Conservation (phyloP, 192 early-diverging fungal species). For the Spizellomyces punctatus region DNA sequence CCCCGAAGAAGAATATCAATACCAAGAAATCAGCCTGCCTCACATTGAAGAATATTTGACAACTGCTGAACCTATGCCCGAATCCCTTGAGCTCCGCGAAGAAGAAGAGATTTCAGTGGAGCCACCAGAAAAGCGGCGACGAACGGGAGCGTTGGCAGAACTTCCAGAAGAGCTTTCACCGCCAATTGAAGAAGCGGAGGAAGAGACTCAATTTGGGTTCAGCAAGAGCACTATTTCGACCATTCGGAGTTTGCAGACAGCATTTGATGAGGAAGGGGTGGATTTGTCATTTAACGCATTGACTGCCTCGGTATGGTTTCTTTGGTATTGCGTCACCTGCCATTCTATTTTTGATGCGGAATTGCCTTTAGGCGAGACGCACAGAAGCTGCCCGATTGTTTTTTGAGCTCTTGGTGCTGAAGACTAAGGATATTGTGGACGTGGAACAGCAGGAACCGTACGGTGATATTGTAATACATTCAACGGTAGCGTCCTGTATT, state of each 20-base stretch:
- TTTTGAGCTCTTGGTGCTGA: constrained; percentile 90
- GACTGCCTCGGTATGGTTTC: constrained; percentile 22
- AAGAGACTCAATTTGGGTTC: constrained; percentile 16
- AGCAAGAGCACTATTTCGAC: constrained; percentile 35
- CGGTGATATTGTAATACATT: constrained; percentile 76
- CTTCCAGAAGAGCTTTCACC: neutral
- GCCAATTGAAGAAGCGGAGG: neutral
- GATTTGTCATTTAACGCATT: constrained; percentile 19
- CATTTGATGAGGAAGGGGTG: constrained; percentile 29
- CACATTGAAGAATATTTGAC: neutral
- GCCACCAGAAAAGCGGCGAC: neutral
- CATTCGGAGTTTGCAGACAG: constrained; percentile 35
- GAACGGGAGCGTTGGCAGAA: neutral
- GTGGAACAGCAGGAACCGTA: constrained; percentile 79
- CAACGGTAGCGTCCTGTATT: constrained; percentile 27
- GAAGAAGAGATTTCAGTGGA: neutral
- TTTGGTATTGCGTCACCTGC: neutral
- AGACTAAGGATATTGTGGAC: constrained; percentile 82
- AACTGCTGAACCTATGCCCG: neutral
- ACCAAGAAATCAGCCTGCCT: neutral
- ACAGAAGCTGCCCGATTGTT: constrained; percentile 81
- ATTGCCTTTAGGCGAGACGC: constrained; percentile 28
- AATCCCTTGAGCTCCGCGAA: constrained; percentile 1
- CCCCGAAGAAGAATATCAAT: constrained; percentile 12
- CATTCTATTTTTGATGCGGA: no score